A percentile compares a stretch with the other conserved stretches of the same genome.
Conservation (phyloP, 2,329 filamentous ascomycete species). For the Ascochyta rabiei region DNA sequence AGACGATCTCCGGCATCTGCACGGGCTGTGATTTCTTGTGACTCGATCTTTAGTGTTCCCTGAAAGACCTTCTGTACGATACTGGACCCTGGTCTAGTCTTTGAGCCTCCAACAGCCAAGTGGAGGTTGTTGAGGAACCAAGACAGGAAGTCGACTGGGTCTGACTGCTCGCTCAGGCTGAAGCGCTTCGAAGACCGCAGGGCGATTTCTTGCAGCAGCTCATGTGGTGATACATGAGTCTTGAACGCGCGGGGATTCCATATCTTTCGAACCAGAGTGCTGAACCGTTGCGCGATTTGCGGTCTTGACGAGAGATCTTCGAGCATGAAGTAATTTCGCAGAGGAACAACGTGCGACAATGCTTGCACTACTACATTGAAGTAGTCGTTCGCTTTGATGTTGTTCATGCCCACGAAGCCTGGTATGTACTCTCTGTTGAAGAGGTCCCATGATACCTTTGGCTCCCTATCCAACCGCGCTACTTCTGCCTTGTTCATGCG, state of each 20-base stretch:
- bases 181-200: slow-evolving; percentile 91
- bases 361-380: slow-evolving; percentile 94
- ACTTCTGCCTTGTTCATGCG: slow-evolving; percentile 83
- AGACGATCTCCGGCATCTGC: slow-evolving; percentile 86
- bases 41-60: slow-evolving; percentile 88
- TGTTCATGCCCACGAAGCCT: slow-evolving; percentile 98
- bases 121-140: slow-evolving; percentile 99
- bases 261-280: slow-evolving; percentile 90
- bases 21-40: slow-evolving; percentile 89
- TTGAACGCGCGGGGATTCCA: slow-evolving; percentile 98
- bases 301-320: slow-evolving; percentile 76
- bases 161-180: slow-evolving; percentile 86
- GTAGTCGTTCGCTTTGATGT: slow-evolving; percentile 99
- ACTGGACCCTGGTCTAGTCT: slow-evolving; percentile 80
- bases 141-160: slow-evolving; percentile 93
- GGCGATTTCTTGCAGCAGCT: slow-evolving; percentile 92
- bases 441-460: slow-evolving; percentile 74
- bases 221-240: slow-evolving; percentile 94
- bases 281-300: slow-evolving; percentile 86
- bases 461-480: slow-evolving; percentile 72
- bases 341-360: slow-evolving; percentile 83
- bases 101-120: slow-evolving; percentile 86
- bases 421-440: slow-evolving; percentile 85
- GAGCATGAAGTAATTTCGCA: slow-evolving; percentile 90
- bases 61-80: slow-evolving; percentile 95